These are phyloP conservation scores for Lotmaria passim DNA, from an alignment of 208 protist species.

Conservation along the genomic window DNA sequence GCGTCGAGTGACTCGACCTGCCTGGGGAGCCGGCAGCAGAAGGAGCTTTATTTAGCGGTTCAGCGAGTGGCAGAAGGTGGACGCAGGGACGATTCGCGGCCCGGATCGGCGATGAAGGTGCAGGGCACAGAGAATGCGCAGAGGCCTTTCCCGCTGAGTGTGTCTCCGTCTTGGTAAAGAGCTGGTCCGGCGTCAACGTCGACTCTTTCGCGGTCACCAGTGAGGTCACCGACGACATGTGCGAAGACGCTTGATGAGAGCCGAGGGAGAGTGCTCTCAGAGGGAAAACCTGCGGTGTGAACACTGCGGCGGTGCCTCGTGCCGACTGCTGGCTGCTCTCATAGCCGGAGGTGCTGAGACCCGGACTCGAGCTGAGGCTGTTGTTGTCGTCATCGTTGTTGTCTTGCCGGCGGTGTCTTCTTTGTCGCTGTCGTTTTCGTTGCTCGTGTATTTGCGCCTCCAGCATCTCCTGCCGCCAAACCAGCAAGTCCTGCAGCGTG, in stretches of 20 bases:
- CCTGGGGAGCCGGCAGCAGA: too few species aligned
- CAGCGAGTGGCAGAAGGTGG: too few species aligned
- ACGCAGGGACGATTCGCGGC: too few species aligned
- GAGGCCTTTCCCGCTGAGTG: too few species aligned
- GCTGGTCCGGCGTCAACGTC: too few species aligned
- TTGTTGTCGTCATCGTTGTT: not conserved
- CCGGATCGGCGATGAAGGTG: too few species aligned
- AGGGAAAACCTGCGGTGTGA: not conserved
- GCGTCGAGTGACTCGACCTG: too few species aligned
- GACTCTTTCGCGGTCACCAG: too few species aligned
- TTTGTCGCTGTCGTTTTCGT: not conserved
- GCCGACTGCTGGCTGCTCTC: not conserved
- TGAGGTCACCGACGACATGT: not conserved
- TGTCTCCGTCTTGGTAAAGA: too few species aligned
- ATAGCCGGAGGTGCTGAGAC: not conserved
- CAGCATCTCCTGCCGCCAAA: not conserved
- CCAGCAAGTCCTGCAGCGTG: slow-evolving; percentile 9
- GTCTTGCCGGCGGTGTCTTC: too few species aligned
- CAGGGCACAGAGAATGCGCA: too few species aligned
- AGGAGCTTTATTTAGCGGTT: too few species aligned
- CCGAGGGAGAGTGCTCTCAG: not conserved
- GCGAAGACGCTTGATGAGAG: not conserved
- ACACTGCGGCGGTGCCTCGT: not conserved
- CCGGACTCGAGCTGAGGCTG: not conserved
- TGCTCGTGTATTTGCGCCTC: not conserved